Percentiles rank a stretch among this genome's conserved stretches.
Evolutionary conservation across 306 rosid genomes (phyloP).

Genomic region (Macrotyloma uniflorum): DNA sequence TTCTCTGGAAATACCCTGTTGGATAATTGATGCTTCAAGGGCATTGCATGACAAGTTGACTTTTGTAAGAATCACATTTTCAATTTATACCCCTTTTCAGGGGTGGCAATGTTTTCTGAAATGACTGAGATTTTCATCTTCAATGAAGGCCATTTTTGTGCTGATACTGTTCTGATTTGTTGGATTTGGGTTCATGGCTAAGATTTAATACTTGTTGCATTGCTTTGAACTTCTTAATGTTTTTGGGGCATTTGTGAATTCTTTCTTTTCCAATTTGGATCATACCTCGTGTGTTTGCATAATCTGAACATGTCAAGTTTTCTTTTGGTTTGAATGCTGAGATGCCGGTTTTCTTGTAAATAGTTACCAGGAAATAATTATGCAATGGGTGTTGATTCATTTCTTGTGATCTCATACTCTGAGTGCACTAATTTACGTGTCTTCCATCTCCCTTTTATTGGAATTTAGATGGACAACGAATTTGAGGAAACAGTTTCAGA

Average conservation of each 20-base stretch:
- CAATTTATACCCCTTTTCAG: constrained; percentile 46
- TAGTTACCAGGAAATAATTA: not conserved
- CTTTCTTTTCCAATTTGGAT: constrained; percentile 18
- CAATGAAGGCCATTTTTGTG: constrained; percentile 30
- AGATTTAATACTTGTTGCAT: constrained; percentile 24
- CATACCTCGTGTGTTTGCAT: not conserved
- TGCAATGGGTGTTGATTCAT: not conserved
- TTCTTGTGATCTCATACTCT: constrained; percentile 18
- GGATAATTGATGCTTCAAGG: constrained; percentile 12
- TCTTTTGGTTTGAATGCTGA: constrained; percentile 5
- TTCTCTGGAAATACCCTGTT: constrained; percentile 28
- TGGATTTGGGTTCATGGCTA: not conserved
- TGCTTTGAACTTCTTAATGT: not conserved
- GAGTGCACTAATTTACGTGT: not conserved
- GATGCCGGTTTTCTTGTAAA: not conserved
- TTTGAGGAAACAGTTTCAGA: constrained; percentile 43
- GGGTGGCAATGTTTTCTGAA: constrained; percentile 42
- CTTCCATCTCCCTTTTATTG: not conserved
- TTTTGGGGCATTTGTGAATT: not conserved
- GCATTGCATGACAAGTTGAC: constrained; percentile 53
- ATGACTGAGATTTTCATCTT: constrained; percentile 34
- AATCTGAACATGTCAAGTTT: constrained; percentile 6
- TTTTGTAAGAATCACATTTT: constrained; percentile 53
- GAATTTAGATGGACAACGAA: constrained; percentile 49
- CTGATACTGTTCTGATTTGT: constrained; percentile 18